These are phyloP conservation scores for Chondrus crispus DNA, from an alignment of 23 red algal species.

Conservation along the genomic window DNA sequence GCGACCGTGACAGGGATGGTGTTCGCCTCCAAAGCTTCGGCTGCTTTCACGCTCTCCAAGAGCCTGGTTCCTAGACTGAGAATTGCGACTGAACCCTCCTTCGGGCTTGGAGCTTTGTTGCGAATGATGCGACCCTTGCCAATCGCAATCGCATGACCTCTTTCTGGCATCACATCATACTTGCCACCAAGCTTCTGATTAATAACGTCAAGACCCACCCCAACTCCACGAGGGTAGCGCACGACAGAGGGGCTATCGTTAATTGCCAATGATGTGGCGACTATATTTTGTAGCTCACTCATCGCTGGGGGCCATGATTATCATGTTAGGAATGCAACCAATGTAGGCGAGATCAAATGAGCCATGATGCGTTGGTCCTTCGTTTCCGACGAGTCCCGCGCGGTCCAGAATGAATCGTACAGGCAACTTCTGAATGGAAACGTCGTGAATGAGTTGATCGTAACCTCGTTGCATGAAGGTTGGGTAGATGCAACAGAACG, in stretches of 20 bases:
- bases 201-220: constrained; percentile 82
- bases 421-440: constrained; percentile 82
- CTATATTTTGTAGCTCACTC: constrained; percentile 98
- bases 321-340: constrained; percentile 96
- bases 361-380: constrained; percentile 95
- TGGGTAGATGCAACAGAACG: constrained; percentile 98
- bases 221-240: constrained; percentile 90
- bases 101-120: not conserved
- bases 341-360: constrained; percentile 94
- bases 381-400: constrained; percentile 96
- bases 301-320: constrained; percentile 95
- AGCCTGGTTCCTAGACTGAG: constrained; percentile 90
- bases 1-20: constrained; percentile 76
- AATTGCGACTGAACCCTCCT: constrained; percentile 65
- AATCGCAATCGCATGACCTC: constrained; percentile 72
- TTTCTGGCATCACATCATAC: constrained; percentile 44
- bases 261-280: constrained; percentile 79
- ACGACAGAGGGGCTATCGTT: constrained; percentile 84
- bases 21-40: constrained; percentile 48
- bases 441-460: constrained; percentile 95
- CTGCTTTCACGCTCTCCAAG: constrained; percentile 82
- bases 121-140: constrained; percentile 87
- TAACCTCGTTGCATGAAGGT: constrained; percentile 97
- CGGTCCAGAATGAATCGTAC: constrained; percentile 97
- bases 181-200: constrained; percentile 74